These are phyloP conservation scores for Trichomonas vaginalis DNA, from an alignment of 208 protist species.

Conservation along the genomic window DNA sequence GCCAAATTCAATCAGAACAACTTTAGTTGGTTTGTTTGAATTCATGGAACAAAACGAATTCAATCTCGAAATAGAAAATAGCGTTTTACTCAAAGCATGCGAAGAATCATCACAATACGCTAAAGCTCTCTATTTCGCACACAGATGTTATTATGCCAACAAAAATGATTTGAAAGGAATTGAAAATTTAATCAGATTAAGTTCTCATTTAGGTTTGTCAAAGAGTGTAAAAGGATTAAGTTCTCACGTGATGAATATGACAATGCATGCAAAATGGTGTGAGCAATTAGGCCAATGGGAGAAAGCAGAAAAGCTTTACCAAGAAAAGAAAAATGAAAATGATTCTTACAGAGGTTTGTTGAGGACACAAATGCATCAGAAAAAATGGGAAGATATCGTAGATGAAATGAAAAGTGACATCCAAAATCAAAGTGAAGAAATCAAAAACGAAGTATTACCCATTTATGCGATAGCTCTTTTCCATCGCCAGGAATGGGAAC, in stretches of 20 bases:
- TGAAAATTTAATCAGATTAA: background rate
- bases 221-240: background rate
- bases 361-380: background rate
- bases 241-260: background rate
- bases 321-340: background rate
- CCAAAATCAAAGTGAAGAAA: too few species aligned
- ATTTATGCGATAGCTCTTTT: background rate
- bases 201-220: background rate
- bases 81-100: background rate
- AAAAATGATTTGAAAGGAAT: background rate
- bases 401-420: background rate
- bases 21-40: background rate
- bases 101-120: background rate
- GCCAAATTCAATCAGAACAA: background rate
- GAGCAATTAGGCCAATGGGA: background rate
- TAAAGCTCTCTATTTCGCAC: background rate
- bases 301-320: background rate
- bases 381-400: constrained; percentile 1
- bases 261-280: background rate
- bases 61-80: background rate
- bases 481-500: background rate
- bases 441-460: background rate
- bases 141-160: background rate
- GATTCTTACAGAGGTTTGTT: background rate
- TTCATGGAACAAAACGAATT: background rate